Conservation (phyloP, 495 filamentous ascomycete genomes). For the Trichocladium antarcticum region DNA sequence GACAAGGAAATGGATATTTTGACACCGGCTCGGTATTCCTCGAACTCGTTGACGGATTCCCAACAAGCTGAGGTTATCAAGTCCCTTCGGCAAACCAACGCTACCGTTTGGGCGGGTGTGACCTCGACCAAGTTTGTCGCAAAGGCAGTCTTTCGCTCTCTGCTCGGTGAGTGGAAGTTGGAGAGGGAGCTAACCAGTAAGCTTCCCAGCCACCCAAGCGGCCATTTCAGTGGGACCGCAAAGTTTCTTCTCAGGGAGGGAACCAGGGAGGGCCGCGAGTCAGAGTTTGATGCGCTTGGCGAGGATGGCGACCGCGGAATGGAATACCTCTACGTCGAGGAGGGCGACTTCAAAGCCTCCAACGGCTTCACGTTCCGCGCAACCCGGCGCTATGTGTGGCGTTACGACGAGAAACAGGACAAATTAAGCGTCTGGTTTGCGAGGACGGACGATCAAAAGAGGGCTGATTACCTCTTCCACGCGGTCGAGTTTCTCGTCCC, state of each 20-base stretch:
- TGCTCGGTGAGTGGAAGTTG: slow-evolving; percentile 64
- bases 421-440: slow-evolving; percentile 57
- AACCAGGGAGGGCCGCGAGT: slow-evolving; percentile 38
- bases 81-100: slow-evolving; percentile 27
- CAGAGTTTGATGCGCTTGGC: slow-evolving; percentile 19
- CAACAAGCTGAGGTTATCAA: slow-evolving; percentile 17
- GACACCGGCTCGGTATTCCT: slow-evolving; percentile 35
- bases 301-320: slow-evolving; percentile 32
- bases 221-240: slow-evolving; percentile 49
- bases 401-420: slow-evolving; percentile 45
- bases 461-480: slow-evolving; percentile 59
- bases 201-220: slow-evolving; percentile 44
- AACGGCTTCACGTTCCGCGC: slow-evolving; percentile 38
- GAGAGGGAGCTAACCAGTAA: slow-evolving; percentile 38
- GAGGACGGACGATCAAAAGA: slow-evolving; percentile 42
- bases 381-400: slow-evolving; percentile 46
- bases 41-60: slow-evolving; percentile 7
- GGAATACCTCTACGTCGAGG: slow-evolving; percentile 59
- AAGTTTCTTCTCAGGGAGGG: slow-evolving; percentile 49
- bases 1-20: slow-evolving; percentile 35
- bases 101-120: slow-evolving; percentile 26
- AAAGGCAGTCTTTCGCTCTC: slow-evolving; percentile 56
- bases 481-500: slow-evolving; percentile 36
- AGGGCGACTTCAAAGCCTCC: slow-evolving; percentile 45
- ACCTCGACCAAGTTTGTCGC: slow-evolving; percentile 39